These are phyloP conservation scores for Diaporthe vexans DNA, from an alignment of 2,329 filamentous ascomycete species.

Conservation along the genomic window DNA sequence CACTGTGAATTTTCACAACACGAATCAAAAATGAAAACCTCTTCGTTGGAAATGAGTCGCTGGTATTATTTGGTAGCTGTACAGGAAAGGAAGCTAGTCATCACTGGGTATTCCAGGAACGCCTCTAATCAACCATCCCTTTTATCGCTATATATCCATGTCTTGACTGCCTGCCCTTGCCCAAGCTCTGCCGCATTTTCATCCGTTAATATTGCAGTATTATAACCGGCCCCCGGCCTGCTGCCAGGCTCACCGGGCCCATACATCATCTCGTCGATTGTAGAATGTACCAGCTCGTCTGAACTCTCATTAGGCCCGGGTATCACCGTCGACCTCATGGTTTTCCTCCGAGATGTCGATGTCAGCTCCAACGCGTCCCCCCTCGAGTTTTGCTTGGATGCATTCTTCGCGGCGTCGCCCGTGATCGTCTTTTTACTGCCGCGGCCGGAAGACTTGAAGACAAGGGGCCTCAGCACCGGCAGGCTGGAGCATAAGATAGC, in stretches of 20 bases:
- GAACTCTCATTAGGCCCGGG: slow-evolving; percentile 1
- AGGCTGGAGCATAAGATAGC: slow-evolving; percentile 50
- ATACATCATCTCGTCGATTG: slow-evolving; percentile 25
- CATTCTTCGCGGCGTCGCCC: not conserved
- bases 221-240: not conserved
- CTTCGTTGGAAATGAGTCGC: not conserved
- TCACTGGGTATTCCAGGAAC: not conserved
- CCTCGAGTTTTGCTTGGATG: not conserved
- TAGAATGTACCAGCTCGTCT: slow-evolving; percentile 16
- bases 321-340: not conserved
- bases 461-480: slow-evolving; percentile 49
- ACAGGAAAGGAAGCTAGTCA: not conserved
- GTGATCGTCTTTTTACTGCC: slow-evolving; percentile 20
- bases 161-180: not conserved
- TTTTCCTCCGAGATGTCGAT: not conserved
- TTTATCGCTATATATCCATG: slow-evolving; percentile 12
- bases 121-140: slow-evolving; percentile 4
- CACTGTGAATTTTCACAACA: too few relatives aligned
- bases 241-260: not conserved
- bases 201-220: slow-evolving; percentile 4
- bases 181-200: slow-evolving; percentile 10
- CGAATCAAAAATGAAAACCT: not conserved
- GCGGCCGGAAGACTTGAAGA: slow-evolving; percentile 22
- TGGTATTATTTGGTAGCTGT: not conserved
- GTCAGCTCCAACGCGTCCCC: slow-evolving; percentile 7